Evolutionary conservation across 495 filamentous ascomycete species (phyloP), one percentile per base, ranked within the genome.

Genomic region (Hypoxylon fragiforme): DNA sequence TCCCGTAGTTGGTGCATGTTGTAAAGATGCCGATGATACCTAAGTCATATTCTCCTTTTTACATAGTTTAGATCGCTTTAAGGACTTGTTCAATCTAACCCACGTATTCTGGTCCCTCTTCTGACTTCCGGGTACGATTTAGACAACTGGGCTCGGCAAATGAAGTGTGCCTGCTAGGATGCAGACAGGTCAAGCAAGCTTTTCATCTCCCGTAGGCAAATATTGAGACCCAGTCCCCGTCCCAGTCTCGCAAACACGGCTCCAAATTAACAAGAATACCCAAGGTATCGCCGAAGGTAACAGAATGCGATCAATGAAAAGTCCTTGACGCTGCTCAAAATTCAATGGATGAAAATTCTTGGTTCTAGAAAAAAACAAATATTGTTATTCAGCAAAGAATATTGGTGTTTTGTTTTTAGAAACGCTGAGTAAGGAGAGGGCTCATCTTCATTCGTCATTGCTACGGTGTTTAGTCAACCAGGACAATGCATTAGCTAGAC

Each of bases 391-490:
- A 22, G 32, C 43, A 44, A 37, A 18, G 41, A 49, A 34, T 31
- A 44, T 40, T 50, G 48, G 48, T 62, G 58, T 39, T 61, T 62
- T 62, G 46, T 57, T 62, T 62, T 62, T 62, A 62, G 52, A 56
- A 28, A 49, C 39, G 52, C 52, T 62, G 58, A 62, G 20, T 57
- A 62, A 57, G 38, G 42, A n/a, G 43, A 0, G 44, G 30, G 43
- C 2, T 12, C 15, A 32, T 11, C 26, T 13, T 45, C 15, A 56
- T 62, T 62, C 58, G 58, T 53, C 48, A 19, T 44, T 19, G 35
- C 3, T 31, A 26, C 8, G 18, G 16, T 43, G 51, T 43, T 62
- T 56, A 62, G 52, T 62, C 48, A 62, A 52, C 38, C 38, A 38
- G 26, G 35, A 19, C 13, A 42, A 53, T 57, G 58, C 58, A 52